These are phyloP conservation scores for Zizania palustris DNA, from an alignment of 202 grass and related monocot genomes.

Conservation along the genomic window DNA sequence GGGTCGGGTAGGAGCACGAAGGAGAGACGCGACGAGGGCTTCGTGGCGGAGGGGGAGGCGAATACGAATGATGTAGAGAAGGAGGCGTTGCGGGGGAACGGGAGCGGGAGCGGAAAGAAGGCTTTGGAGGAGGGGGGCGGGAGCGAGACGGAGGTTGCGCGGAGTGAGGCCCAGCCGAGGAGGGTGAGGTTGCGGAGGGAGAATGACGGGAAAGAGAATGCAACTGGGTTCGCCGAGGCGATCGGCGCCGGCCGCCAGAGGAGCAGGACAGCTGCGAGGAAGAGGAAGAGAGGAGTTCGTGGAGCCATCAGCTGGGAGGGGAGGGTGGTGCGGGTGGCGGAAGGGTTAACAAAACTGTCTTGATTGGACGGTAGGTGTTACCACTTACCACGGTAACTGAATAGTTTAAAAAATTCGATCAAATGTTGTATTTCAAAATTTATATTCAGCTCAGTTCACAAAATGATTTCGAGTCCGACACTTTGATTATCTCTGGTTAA, in stretches of 20 bases:
- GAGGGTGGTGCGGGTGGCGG: too few species aligned
- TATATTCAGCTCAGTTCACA: too few species aligned
- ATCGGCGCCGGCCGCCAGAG: neutral
- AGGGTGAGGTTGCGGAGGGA: constrained; percentile 38
- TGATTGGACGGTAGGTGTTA: too few species aligned
- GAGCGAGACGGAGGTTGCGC: constrained; percentile 10
- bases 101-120: constrained; percentile 32
- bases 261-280: neutral
- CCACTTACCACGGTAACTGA: too few species aligned
- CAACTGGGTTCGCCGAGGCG: neutral
- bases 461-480: too few species aligned
- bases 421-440: too few species aligned
- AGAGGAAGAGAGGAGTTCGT: neutral
- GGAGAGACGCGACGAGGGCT: neutral
- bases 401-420: too few species aligned
- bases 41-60: neutral
- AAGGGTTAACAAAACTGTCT: neutral
- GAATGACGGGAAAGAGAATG: constrained; percentile 34
- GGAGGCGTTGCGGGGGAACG: constrained; percentile 23
- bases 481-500: too few species aligned
- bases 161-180: constrained; percentile 35
- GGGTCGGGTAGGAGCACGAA: constrained; percentile 24
- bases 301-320: neutral
- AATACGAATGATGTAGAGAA: constrained; percentile 37
- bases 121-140: neutral